phyloP scores from a whole-genome alignment of 225 moss, liverwort and hornwort species.

The Polytrichum formosum region DNA sequence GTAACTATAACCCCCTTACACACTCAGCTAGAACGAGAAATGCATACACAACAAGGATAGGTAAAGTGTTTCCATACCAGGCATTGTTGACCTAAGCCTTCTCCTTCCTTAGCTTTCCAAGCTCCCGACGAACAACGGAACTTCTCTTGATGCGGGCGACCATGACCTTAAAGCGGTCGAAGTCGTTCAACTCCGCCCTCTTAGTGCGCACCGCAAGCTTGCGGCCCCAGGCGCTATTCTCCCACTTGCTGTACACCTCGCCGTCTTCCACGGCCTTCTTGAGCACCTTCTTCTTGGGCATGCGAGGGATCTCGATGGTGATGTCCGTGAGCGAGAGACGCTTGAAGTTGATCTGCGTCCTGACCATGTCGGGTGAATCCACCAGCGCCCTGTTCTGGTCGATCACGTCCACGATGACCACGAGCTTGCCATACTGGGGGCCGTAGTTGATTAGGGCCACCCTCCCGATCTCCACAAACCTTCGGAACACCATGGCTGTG shows the following conservation, averaged over 20 bases:
- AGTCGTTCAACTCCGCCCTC: conserved; percentile 65
- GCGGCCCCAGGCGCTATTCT: conserved; percentile 69
- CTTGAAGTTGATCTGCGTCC: conserved; percentile 88
- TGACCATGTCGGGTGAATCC: conserved; percentile 63
- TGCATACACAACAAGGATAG: no score
- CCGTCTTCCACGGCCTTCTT: conserved; percentile 59
- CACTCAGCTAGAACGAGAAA: no score
- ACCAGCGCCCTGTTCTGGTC: conserved; percentile 87
- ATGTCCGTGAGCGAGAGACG: conserved; percentile 80
- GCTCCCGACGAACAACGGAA: conserved; percentile 55
- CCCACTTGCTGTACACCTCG: conserved; percentile 71
- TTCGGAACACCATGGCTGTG: conserved; percentile 64
- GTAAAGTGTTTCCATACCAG: no score
- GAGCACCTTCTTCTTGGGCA: conserved; percentile 69
- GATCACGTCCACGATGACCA: conserved; percentile 84
- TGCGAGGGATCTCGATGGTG: conserved; percentile 56
- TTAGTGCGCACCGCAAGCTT: conserved; percentile 70
- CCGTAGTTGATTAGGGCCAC: conserved; percentile 90
- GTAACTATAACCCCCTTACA: no score
- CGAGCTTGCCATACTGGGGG: conserved; percentile 78
- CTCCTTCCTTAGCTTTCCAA: conserved; percentile 65
- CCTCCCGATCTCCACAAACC: conserved; percentile 90
- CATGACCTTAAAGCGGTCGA: conserved; percentile 89
- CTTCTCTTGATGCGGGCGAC: conserved; percentile 67
- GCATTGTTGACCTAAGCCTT: conserved; percentile 35